Evolutionary conservation across 768 basidiomycete genomes (phyloP), one percentile per base, ranked within the genome.

Genomic region (Candolleomyces aberdarensis): DNA sequence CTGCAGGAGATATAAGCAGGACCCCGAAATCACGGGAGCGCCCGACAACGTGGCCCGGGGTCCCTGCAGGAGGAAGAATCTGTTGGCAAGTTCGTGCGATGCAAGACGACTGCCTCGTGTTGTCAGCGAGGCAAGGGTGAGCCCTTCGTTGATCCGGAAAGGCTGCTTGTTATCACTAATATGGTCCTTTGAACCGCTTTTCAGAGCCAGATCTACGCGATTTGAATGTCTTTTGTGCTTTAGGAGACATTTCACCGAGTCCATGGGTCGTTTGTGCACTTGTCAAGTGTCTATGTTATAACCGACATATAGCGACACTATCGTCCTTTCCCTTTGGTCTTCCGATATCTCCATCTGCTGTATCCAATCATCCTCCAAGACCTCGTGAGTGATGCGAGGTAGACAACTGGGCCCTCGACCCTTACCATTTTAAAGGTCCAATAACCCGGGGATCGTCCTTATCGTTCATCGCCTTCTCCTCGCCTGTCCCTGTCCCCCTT

Each of bases 301-400:
- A 47, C 59, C 53, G 59, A 32, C 59, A 22, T n/a, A 20, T 22
- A 46, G 29, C 56, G 55, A 49, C 56, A 41, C 40, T n/a, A 29
- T 36, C 36, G 36, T 36, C 36, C 36, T 36, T 36, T 36, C 14
- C 54, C 56, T 57, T 57, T 52, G 59, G 41, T 63, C 64, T 67
- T 62, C 67, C 69, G 69, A 62, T 71, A 72, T 72, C 72, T 71
- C 73, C 72, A 72, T 70, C 62, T 61, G 69, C 66, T 65, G 70
- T 65, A 63, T 66, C 64, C 67, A 65, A 64, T 63, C 64, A 62
- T 65, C 67, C 64, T 64, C 70, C 61, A 63, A 47, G 61, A 73
- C 77, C 78, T 75, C 77, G 76, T 77, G 77, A 77, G 74, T 71
- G 69, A 72, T 75, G 70, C 72, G 65, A 57, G 56, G 64, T 63